A percentile compares a stretch with the other conserved stretches of the same genome.
phyloP scores from a whole-genome alignment of 805 yeast species.

The Yamadazyma insecticola region DNA sequence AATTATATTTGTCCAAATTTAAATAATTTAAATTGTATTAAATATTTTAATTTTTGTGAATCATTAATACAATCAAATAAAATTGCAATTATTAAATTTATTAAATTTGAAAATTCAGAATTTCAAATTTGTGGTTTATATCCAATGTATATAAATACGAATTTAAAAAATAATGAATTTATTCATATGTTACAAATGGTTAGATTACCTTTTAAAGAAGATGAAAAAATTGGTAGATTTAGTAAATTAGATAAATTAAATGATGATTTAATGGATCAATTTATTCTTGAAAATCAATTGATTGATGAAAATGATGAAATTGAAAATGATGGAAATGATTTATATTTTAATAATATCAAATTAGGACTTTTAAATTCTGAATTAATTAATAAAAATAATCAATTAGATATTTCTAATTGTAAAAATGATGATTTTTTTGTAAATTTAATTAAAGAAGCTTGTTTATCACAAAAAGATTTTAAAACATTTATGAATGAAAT shows the following conservation, averaged over 20 bases:
- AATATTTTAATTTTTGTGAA: conserved; percentile 35
- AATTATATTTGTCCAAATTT: conserved; percentile 45
- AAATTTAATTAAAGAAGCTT: no score
- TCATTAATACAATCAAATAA: conserved; percentile 45
- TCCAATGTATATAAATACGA: conserved; percentile 31
- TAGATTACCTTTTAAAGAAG: conserved; percentile 71
- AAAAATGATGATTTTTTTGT: no score
- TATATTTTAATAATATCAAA: no score
- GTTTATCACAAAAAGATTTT: no score
- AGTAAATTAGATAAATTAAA: conserved; percentile 7
- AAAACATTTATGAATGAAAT: no score
- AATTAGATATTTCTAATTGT: no score
- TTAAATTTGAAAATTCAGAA: conserved; percentile 44
- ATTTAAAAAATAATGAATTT: conserved; percentile 1
- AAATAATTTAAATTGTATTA: conserved; percentile 25
- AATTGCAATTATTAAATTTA: conserved; percentile 61
- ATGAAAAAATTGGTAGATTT: conserved; percentile 59
- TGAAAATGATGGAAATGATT: no score
- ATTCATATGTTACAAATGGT: conserved; percentile 45
- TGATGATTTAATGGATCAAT: conserved; percentile 10
- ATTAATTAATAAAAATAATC: no score
- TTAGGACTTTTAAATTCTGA: no score
- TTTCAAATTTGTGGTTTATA: conserved; percentile 49
- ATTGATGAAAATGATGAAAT: no score
- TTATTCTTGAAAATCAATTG: conserved; percentile 9